Base-by-base conservation (phyloP, 805 yeast species). In the Vanderwaltozyma polyspora region DNA sequence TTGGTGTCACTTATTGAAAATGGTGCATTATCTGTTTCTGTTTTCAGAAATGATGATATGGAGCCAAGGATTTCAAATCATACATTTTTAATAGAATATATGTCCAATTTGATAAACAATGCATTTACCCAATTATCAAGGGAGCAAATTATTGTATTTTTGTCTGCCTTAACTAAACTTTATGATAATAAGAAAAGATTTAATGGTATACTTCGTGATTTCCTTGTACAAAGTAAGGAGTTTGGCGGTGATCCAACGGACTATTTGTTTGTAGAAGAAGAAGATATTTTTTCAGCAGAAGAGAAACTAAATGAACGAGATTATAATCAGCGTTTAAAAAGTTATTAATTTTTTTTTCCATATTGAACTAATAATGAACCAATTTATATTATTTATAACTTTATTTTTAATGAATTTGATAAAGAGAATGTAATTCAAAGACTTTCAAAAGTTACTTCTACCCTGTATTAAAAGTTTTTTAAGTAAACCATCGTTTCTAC, bases 201-300 rank as follows among this genome's bases (percentile, higher is more conserved):
- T 66, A 75, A 74, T 57, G 80, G 79, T 25, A 77, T 79, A 8
- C 67, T 89, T 49, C 76, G 95, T 57, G 97, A 89, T 60, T 89
- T 89, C 70, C 69, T 89, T 56, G 89, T 89, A 28, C 96, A 89
- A 64, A 79, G 86, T 57, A 85, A 83, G 62, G 93, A 87, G 60
- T 74, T 71, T 52, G 96, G 96, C 35, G 96, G 95, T 15, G 93
- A 83, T 55, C 76, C 93, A 31, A 82, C 94, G 12, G 95, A 85
- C 54, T 87, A 87, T 57, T 66, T 87, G 52, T 87, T 76, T 60
- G 91, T 86, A 8, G 95, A 87, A 50, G 95, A 89, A 51, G 78
- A 76, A 50, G 95, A 87, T 50, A 78, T 76, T 31, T 89, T 80
- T 57, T n/a, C n/a, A n/a, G n/a, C n/a, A n/a, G n/a, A n/a, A n/a